Evolutionary conservation across 176 grass and related monocot genomes (phyloP).

Genomic region (Elymus sibiricus): DNA sequence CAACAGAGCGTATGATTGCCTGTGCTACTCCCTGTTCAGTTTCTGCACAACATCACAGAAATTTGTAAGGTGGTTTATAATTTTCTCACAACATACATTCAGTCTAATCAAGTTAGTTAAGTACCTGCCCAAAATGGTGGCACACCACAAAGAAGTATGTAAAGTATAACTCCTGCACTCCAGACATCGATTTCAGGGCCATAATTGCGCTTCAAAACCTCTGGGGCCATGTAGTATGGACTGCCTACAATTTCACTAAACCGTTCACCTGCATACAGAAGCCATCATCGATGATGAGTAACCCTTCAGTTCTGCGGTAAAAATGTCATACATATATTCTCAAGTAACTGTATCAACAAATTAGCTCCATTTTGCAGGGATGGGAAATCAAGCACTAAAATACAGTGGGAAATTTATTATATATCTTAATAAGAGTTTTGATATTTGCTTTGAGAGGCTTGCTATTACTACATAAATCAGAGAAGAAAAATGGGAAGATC

Average conservation of each 20-base stretch:
- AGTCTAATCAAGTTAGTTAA: constrained; percentile 6
- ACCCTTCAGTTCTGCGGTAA: constrained; percentile 4
- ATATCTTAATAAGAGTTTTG: background rate
- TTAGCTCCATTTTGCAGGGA: constrained; percentile 19
- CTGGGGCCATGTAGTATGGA: constrained; percentile 99
- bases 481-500: background rate
- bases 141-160: constrained; percentile 92
- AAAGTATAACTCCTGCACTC: constrained; percentile 99
- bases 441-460: background rate
- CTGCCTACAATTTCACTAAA: constrained; percentile 97
- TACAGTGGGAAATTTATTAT: background rate
- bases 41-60: constrained; percentile 47
- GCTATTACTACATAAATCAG: background rate
- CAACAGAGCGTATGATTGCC: constrained; percentile 80
- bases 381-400: constrained; percentile 2
- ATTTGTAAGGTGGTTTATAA: constrained; percentile 16
- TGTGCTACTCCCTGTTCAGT: constrained; percentile 93
- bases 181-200: constrained; percentile 97
- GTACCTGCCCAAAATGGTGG: constrained; percentile 99
- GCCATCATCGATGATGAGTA: background rate
- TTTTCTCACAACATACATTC: background rate
- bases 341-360: background rate
- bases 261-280: constrained; percentile 59
- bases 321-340: background rate
- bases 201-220: constrained; percentile 93